Evolutionary conservation across 139 green algal species (phyloP), one percentile per base, ranked within the genome.

Genomic region (Closterium sp.): DNA sequence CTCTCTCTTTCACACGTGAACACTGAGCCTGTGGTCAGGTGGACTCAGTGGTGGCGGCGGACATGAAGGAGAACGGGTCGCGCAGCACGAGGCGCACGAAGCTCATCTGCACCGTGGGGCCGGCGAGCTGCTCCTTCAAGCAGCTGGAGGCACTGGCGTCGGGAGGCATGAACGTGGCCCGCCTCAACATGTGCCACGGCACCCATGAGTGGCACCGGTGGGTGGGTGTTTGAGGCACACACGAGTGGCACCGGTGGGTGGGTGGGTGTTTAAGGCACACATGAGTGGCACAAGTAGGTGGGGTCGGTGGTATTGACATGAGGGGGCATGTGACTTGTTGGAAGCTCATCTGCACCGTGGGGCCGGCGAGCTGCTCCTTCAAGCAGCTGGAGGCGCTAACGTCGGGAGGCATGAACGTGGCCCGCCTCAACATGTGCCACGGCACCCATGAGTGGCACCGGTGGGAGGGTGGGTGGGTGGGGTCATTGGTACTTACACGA

Each of bases 141-240:
- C 92, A 93, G 87, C 31, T 95, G 91, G 91, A 95, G 92, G 79
- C 42, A 89, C 79, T 97, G 91, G 89, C 97, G 28, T 85, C 92
- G 4, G 95, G 93, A 1, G 97, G 96, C 45, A 96, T 97, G 94
- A 95, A 97, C 92, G 94, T 97, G 19, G 95, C 95, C 24, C 92
- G 96, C 22, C 96, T 98, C 91, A 97, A 98, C 91, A 95, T 97
- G 89, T 95, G 91, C 29, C 97, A 98, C 87, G 95, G 93, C 73
- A 96, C 90, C 0, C 92, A 96, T 31, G 93, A 95, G 42, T 95
- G 92, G 84, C 73, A 86, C 73, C n/a, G n/a, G n/a, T n/a, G n/a
- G n/a, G n/a, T n/a, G n/a, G n/a, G n/a, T n/a, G n/a, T n/a, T n/a
- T n/a, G n/a, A n/a, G 95, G 93, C 73, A 96, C 90, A 0, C 92